A percentile compares a stretch with the other conserved stretches of the same genome.
These are phyloP conservation scores for Colletotrichum sansevieriae DNA, from an alignment of 2,329 filamentous ascomycete genomes.

Conservation along the genomic window DNA sequence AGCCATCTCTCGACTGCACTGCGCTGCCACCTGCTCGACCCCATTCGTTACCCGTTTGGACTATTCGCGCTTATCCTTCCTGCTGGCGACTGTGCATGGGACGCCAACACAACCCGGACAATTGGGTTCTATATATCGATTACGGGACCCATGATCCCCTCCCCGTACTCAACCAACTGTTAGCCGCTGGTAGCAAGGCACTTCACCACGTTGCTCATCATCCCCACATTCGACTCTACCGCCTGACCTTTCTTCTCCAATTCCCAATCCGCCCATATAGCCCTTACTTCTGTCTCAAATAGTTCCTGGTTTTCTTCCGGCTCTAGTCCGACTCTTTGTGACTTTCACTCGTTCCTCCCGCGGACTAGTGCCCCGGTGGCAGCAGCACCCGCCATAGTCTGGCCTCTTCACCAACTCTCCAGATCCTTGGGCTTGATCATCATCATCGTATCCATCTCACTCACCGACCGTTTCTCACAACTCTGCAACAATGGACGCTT, in stretches of 20 bases:
- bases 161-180: conserved; percentile 1
- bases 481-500: conserved; percentile 61
- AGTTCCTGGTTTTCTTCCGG: conserved; percentile 6
- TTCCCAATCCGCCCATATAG: background rate
- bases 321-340: conserved; percentile 16
- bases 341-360: conserved; percentile 12
- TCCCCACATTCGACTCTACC: conserved; percentile 29
- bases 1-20: background rate
- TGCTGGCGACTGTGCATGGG: background rate
- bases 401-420: conserved; percentile 11
- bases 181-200: conserved; percentile 36
- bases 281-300: conserved; percentile 24
- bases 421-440: conserved; percentile 8
- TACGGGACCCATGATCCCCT: conserved; percentile 30
- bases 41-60: conserved; percentile 29
- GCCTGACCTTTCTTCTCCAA: conserved; percentile 24
- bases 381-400: conserved; percentile 29
- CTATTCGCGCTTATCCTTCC: conserved; percentile 31
- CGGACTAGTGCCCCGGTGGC: conserved; percentile 15
- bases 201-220: conserved; percentile 28
- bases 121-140: conserved; percentile 22
- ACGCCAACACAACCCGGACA: conserved; percentile 9
- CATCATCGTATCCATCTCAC: background rate
- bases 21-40: background rate
- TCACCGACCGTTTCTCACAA: background rate